These are phyloP conservation scores for Asclepias syriaca DNA, from an alignment of 257 asterid genomes.

Conservation along the genomic window DNA sequence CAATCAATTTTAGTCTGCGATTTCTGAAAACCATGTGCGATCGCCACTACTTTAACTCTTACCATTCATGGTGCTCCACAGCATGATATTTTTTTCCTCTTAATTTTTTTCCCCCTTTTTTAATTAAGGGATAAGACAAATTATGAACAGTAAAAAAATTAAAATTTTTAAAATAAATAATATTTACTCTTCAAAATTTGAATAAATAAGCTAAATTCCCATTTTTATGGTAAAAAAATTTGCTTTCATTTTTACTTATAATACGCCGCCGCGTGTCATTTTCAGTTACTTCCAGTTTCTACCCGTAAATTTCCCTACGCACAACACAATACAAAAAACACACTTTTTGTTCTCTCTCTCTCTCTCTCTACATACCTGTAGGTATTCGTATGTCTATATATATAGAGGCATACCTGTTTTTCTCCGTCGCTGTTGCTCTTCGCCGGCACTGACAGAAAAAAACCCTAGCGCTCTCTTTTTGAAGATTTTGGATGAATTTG, in stretches of 20 bases:
- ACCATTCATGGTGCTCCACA: too few species aligned
- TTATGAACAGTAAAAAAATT: too few species aligned
- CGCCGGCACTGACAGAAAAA: conserved; percentile 25
- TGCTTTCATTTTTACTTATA: neutral
- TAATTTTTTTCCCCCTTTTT: too few species aligned
- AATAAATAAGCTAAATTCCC: too few species aligned
- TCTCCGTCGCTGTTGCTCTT: conserved; percentile 1
- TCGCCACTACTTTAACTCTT: too few species aligned
- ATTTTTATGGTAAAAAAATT: too few species aligned
- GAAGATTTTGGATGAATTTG: neutral
- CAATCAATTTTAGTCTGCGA: neutral
- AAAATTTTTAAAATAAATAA: too few species aligned
- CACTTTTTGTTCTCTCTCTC: neutral
- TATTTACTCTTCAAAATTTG: too few species aligned
- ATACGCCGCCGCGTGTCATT: conserved; percentile 15
- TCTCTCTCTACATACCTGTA: neutral
- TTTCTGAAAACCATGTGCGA: neutral
- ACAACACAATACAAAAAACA: neutral
- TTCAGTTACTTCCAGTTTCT: conserved; percentile 3
- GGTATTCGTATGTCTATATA: neutral
- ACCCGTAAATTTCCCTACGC: conserved; percentile 10
- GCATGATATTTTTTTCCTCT: too few species aligned
- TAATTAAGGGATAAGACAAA: too few species aligned
- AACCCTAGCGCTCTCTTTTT: conserved; percentile 20
- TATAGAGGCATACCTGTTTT: neutral